Evolutionary conservation across 1,284 basidiomycete genomes (phyloP), one percentile per base, ranked within the genome.

Genomic region (Sanghuangporus baumii): DNA sequence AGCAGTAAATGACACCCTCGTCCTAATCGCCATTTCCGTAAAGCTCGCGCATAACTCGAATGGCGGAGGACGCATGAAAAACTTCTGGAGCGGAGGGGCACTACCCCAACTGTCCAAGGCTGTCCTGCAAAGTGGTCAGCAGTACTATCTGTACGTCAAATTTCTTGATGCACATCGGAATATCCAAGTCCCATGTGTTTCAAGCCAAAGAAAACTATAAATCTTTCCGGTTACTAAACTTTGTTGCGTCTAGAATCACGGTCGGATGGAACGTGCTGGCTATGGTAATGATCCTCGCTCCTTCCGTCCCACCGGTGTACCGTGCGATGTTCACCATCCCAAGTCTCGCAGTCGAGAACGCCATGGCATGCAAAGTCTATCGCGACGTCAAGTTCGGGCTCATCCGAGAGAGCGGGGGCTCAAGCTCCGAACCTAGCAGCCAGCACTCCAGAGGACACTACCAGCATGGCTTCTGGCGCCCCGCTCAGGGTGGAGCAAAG

Each of bases 101-200:
- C 66, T 76, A 0, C 71, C 72, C 2, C 52, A 62, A 2, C 66
- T 75, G 46, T 72, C 73, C 1, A 67, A 67, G 31, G 66, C 67
- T 7, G 46, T 75, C 9, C 62, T 75, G 16, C 68, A 69, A 48
- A 68, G 70, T 52, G 73, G 74, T 7, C 73, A 74, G 66, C 59
- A 68, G 18, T 75, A 74, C 59, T 75, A 74, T 57, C 50, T 74
- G 74, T 75, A 55, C 63, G 73, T 66, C n/a, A 14, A 23, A 18
- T 31, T 31, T 31, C 20, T 52, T 34, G n/a, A 31, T 34, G 34
- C 37, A 50, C n/a, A 37, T 23, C 8, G 31, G 23, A 20, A 31
- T 31, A 31, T 31, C 26, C 40, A 16, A 55, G 16, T 31, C n/a
- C 20, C 50, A 34, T 23, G 2, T 51, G 18, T 23, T 51, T 11